These are phyloP conservation scores for Aristolochia contorta DNA, from an alignment of 164 flowering plant species.

Conservation along the genomic window DNA sequence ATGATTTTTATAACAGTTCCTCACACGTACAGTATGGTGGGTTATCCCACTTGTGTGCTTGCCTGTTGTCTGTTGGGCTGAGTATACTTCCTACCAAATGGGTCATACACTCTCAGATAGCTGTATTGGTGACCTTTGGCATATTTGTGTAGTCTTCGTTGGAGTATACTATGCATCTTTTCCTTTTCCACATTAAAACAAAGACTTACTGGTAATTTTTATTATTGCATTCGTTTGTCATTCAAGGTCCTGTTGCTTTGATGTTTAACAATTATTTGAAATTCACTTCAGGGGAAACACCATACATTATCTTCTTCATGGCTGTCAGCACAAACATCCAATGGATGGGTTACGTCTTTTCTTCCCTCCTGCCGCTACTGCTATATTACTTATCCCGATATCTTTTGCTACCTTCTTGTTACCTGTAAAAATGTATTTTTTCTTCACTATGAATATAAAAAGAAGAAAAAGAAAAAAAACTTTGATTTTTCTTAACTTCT, in stretches of 20 bases:
- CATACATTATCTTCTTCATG: slow-evolving; percentile 87
- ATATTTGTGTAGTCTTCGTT: slow-evolving; percentile 68
- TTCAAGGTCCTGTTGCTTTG: neutral
- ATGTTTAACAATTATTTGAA: neutral
- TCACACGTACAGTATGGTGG: no score
- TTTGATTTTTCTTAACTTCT: neutral
- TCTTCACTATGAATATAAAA: neutral
- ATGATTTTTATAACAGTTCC: no score
- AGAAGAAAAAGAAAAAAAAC: neutral
- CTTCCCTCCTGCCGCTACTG: slow-evolving; percentile 91
- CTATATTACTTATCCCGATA: slow-evolving; percentile 62
- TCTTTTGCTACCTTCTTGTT: neutral
- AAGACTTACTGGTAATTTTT: slow-evolving; percentile 61
- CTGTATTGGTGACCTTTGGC: slow-evolving; percentile 36
- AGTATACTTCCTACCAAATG: slow-evolving; percentile 38
- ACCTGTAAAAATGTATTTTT: neutral
- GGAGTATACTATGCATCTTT: slow-evolving; percentile 80
- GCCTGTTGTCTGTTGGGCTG: slow-evolving; percentile 56
- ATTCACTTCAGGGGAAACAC: slow-evolving; percentile 68
- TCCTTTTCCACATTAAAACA: slow-evolving; percentile 87
- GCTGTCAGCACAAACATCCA: slow-evolving; percentile 98
- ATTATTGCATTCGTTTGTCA: neutral
- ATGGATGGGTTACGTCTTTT: slow-evolving; percentile 94
- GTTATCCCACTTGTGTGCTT: slow-evolving; percentile 69
- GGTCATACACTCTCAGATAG: slow-evolving; percentile 42